Percentiles rank a stretch among this genome's conserved stretches.
Conservation (phyloP, 2,329 filamentous ascomycete species). For the Magnaporthales sp. region DNA sequence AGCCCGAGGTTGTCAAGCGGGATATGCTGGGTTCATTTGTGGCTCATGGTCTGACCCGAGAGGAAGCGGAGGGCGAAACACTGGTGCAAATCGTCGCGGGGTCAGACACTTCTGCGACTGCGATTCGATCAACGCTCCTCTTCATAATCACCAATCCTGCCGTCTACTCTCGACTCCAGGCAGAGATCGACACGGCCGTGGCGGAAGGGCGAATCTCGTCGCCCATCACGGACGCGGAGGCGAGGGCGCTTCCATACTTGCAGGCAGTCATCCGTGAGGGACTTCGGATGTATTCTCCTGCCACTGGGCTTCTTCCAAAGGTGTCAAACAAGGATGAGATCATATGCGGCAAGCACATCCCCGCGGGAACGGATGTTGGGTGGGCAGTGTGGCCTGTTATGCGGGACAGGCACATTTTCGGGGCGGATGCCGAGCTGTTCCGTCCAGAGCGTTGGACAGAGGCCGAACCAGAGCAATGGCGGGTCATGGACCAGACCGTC, state of each 20-base stretch:
- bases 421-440: constrained; percentile 48
- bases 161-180: constrained; percentile 12
- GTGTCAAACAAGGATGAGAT: constrained; percentile 3
- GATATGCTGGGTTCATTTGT: constrained; percentile 13
- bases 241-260: constrained; percentile 7
- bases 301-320: constrained; percentile 11
- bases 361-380: constrained; percentile 9
- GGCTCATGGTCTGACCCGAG: constrained; percentile 13
- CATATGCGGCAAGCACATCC: constrained; percentile 6
- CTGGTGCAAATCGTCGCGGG: constrained; percentile 30
- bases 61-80: constrained; percentile 11
- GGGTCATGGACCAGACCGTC: constrained; percentile 19
- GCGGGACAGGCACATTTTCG: constrained; percentile 51
- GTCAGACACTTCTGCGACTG: constrained; percentile 41
- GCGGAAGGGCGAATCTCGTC: constrained; percentile 6
- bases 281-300: constrained; percentile 15
- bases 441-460: constrained; percentile 51
- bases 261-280: constrained; percentile 14
- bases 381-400: constrained; percentile 48
- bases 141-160: constrained; percentile 35
- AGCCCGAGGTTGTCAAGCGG: not conserved
- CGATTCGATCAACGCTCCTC: constrained; percentile 36
- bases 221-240: constrained; percentile 1
- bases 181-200: constrained; percentile 12
- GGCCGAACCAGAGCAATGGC: constrained; percentile 22